These are phyloP conservation scores for Leccinum sublutescens DNA, from an alignment of 768 basidiomycete genomes.

Conservation along the genomic window DNA sequence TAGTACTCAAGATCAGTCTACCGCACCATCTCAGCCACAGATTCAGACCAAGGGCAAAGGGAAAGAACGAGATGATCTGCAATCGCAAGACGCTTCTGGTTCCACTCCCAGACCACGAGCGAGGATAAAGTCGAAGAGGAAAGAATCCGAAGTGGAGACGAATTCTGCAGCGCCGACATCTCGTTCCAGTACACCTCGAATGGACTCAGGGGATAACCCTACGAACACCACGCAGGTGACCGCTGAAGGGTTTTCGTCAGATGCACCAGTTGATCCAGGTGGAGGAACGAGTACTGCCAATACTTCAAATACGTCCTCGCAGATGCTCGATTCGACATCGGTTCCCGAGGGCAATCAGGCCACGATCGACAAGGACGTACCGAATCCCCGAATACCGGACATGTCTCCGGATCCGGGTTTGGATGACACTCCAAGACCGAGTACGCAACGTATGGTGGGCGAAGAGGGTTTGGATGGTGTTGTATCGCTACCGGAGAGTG, in stretches of 20 bases:
- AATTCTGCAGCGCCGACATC: conserved; percentile 7
- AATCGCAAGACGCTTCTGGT: conserved; percentile 1
- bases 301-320: conserved; percentile 4
- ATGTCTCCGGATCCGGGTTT: not conserved
- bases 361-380: not conserved
- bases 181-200: conserved; percentile 18
- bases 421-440: conserved; percentile 22
- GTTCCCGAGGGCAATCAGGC: not conserved
- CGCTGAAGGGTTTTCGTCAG: conserved; percentile 1
- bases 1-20: conserved; percentile 36
- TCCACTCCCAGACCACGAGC: conserved; percentile 8
- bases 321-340: conserved; percentile 6
- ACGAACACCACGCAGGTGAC: not conserved
- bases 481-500: not conserved
- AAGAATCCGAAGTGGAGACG: conserved; percentile 5
- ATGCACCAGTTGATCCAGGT: conserved; percentile 22
- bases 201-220: conserved; percentile 9
- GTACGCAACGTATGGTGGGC: not conserved
- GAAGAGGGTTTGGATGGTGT: conserved; percentile 1
- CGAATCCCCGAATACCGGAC: not conserved
- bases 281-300: conserved; percentile 8
- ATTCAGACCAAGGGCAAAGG: conserved; percentile 19
- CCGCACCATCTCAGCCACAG: not conserved
- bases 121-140: conserved; percentile 10
- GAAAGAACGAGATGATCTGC: conserved; percentile 15